Evolutionary conservation across 768 basidiomycete species (phyloP).

Genomic region (Suillus ampliporus): DNA sequence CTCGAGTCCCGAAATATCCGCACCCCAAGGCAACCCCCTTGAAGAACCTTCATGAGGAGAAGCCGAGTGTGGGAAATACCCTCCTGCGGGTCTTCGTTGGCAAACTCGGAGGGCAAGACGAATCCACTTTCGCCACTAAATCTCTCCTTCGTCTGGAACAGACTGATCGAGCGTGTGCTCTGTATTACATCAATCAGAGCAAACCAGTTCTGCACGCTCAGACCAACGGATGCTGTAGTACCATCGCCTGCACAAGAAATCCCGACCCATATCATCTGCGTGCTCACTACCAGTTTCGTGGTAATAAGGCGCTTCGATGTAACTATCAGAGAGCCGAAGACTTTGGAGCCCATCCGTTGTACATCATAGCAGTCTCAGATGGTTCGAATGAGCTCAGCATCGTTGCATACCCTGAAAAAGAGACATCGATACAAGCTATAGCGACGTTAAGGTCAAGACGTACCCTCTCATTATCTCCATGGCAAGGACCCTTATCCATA

Average conservation of each 20-base stretch:
- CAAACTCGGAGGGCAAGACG: too few relatives aligned
- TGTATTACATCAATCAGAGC: too few relatives aligned
- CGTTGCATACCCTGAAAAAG: constrained; percentile 69
- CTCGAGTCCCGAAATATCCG: too few relatives aligned
- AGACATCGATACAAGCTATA: background rate
- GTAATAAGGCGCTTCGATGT: constrained; percentile 87
- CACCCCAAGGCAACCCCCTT: too few relatives aligned
- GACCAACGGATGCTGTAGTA: constrained; percentile 45
- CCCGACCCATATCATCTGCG: constrained; percentile 85
- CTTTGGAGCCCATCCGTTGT: constrained; percentile 61
- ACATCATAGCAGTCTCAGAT: constrained; percentile 84
- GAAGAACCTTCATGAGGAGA: too few relatives aligned
- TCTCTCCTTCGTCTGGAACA: constrained; percentile 45
- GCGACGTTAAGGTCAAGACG: constrained; percentile 12
- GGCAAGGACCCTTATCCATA: constrained; percentile 90
- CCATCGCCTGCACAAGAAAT: constrained; percentile 44
- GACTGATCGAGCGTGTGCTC: constrained; percentile 58
- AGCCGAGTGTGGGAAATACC: too few relatives aligned
- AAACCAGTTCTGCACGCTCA: constrained; percentile 75
- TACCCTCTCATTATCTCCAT: constrained; percentile 94
- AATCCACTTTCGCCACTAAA: too few relatives aligned
- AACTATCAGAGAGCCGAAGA: constrained; percentile 79
- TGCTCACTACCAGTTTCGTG: constrained; percentile 82
- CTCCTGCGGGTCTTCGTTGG: too few relatives aligned
- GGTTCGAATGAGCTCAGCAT: constrained; percentile 76